Conservation (phyloP, 805 yeast genomes). For the Diddensiella caesifluorescens region DNA sequence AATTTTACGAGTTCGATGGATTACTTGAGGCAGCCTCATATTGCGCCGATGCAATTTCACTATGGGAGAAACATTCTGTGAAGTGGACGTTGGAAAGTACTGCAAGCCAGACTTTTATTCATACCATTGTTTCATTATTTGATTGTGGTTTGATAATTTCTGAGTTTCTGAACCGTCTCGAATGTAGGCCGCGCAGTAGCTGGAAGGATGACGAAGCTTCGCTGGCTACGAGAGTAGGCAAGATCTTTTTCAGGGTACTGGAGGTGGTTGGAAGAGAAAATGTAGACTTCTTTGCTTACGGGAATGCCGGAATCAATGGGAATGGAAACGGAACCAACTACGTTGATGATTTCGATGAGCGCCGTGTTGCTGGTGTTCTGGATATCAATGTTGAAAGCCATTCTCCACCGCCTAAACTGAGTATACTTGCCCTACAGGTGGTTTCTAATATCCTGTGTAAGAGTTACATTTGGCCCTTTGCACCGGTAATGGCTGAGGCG, state of each 20-base stretch:
- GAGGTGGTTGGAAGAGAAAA: conserved; percentile 23
- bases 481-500: conserved; percentile 24
- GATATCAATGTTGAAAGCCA: conserved; percentile 9
- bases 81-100: conserved; percentile 28
- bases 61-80: conserved; percentile 35
- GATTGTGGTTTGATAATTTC: conserved; percentile 35
- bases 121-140: conserved; percentile 32
- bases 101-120: conserved; percentile 33
- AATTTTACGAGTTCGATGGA: conserved; percentile 24
- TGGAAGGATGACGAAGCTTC: conserved; percentile 22
- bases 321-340: background rate
- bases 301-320: background rate
- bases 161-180: conserved; percentile 29
- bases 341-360: background rate
- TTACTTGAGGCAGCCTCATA: conserved; percentile 34
- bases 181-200: conserved; percentile 12
- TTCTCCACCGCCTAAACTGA: conserved; percentile 16
- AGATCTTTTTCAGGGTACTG: conserved; percentile 23
- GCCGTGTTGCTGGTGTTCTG: conserved; percentile 9
- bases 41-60: conserved; percentile 35
- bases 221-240: conserved; percentile 20
- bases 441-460: conserved; percentile 21
- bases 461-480: conserved; percentile 26
- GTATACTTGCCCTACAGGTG: conserved; percentile 19
- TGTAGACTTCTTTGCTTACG: conserved; percentile 11